Evolutionary conservation across 768 basidiomycete species (phyloP).

Genomic region (Boletus tylopilopsis): DNA sequence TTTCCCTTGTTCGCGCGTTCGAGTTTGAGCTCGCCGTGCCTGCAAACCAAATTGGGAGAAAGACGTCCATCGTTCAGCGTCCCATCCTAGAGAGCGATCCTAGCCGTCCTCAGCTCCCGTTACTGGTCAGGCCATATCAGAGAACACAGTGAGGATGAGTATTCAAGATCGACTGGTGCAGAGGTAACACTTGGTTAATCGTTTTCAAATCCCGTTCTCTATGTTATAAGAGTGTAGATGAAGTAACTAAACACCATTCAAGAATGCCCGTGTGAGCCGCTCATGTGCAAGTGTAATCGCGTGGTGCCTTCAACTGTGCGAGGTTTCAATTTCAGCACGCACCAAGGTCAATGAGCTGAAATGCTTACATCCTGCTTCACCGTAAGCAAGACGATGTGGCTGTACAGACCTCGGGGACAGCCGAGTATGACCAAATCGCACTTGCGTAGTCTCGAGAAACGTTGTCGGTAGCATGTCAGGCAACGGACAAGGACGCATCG

Average conservation of each 20-base stretch:
- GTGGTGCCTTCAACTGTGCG: too few relatives aligned
- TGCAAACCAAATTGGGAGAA: slow-evolving; percentile 34
- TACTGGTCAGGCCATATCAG: slow-evolving; percentile 22
- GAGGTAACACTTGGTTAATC: too few relatives aligned
- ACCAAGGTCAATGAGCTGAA: too few relatives aligned
- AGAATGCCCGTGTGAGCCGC: too few relatives aligned
- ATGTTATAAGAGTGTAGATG: too few relatives aligned
- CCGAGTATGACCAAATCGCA: background rate
- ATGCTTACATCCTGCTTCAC: too few relatives aligned
- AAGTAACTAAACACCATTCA: too few relatives aligned
- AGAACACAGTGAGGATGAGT: background rate
- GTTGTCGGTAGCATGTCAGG: slow-evolving; percentile 34
- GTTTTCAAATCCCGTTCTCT: too few relatives aligned
- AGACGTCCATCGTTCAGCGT: slow-evolving; percentile 35
- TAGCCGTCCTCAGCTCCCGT: slow-evolving; percentile 42
- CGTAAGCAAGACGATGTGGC: too few relatives aligned
- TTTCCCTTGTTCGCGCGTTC: slow-evolving; percentile 48
- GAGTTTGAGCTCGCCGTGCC: slow-evolving; percentile 53
- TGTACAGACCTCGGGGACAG: background rate
- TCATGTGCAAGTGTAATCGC: too few relatives aligned
- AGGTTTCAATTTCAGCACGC: too few relatives aligned
- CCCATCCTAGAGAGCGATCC: slow-evolving; percentile 42
- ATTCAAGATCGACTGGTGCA: background rate
- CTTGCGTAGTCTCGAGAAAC: background rate
- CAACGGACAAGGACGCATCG: slow-evolving; percentile 43